These are phyloP conservation scores for Colletotrichum theobromicola DNA, from an alignment of 2,329 filamentous ascomycete species.

Conservation along the genomic window DNA sequence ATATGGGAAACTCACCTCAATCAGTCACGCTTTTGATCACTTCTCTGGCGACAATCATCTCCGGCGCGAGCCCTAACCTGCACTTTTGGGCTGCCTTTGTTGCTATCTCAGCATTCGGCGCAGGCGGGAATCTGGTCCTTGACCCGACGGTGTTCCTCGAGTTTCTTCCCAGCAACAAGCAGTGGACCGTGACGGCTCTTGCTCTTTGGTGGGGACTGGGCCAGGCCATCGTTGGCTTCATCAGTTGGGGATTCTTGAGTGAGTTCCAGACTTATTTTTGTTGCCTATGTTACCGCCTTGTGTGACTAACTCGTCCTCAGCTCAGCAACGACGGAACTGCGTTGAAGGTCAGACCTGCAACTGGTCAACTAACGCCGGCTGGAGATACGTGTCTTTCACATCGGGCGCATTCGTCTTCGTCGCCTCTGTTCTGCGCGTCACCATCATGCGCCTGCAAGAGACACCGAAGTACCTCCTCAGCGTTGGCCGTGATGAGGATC, in stretches of 20 bases:
- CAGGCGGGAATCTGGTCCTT: slow-evolving; percentile 67
- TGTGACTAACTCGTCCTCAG: slow-evolving; percentile 22
- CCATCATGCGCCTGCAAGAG: slow-evolving; percentile 60
- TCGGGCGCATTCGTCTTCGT: slow-evolving; percentile 48
- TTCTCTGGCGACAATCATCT: slow-evolving; percentile 63
- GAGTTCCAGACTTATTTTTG: slow-evolving; percentile 17
- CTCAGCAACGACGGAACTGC: slow-evolving; percentile 47
- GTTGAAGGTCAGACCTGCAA: slow-evolving; percentile 42
- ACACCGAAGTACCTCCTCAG: slow-evolving; percentile 65
- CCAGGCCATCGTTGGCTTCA: slow-evolving; percentile 50
- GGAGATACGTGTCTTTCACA: slow-evolving; percentile 54
- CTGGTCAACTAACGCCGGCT: slow-evolving; percentile 51
- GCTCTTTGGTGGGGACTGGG: slow-evolving; percentile 58
- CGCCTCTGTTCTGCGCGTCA: slow-evolving; percentile 58
- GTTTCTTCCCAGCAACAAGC: slow-evolving; percentile 54
- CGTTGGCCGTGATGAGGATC: slow-evolving; percentile 53
- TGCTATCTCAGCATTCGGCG: slow-evolving; percentile 63
- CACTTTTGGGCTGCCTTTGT: slow-evolving; percentile 63
- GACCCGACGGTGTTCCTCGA: slow-evolving; percentile 60
- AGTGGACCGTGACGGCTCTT: slow-evolving; percentile 70
- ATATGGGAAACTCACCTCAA: neutral
- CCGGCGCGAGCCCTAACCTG: slow-evolving; percentile 68
- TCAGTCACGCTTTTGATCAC: slow-evolving; percentile 60
- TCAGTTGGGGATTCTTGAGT: slow-evolving; percentile 56
- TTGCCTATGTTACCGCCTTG: neutral